phyloP scores from a whole-genome alignment of 2,329 filamentous ascomycete species.

The Metarhizium brunneum region DNA sequence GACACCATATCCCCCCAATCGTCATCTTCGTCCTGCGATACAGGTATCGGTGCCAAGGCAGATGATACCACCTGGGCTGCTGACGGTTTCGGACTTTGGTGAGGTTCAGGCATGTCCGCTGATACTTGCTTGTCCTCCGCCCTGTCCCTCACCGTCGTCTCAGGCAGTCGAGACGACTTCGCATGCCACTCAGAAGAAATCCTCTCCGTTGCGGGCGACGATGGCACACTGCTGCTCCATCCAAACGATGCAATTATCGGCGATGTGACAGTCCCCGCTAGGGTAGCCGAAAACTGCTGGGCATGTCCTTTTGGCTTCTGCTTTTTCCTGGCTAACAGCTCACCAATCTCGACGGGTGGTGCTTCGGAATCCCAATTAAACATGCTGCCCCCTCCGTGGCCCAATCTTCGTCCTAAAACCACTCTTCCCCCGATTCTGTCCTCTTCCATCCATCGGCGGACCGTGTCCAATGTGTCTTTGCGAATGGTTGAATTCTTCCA shows the following conservation, averaged over 20 bases:
- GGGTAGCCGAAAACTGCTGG: conserved; percentile 14
- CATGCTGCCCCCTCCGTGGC: conserved; percentile 35
- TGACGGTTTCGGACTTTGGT: background rate
- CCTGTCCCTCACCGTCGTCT: background rate
- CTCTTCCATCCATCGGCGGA: conserved; percentile 58
- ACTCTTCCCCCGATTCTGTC: conserved; percentile 47
- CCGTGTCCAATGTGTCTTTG: conserved; percentile 44
- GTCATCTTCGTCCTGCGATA: conserved; percentile 35
- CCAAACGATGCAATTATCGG: conserved; percentile 22
- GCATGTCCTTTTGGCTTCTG: conserved; percentile 5
- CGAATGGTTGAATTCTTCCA: conserved; percentile 49
- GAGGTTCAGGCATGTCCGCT: background rate
- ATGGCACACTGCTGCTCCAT: conserved; percentile 6
- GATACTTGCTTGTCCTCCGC: background rate
- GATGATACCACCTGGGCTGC: background rate
- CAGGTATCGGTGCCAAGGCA: background rate
- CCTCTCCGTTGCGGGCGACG: conserved; percentile 5
- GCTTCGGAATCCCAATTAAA: conserved; percentile 54
- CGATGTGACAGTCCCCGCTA: conserved; percentile 13
- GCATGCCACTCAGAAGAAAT: background rate
- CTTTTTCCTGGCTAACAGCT: conserved; percentile 20
- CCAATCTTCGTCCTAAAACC: conserved; percentile 26
- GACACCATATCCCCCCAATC: conserved; percentile 54
- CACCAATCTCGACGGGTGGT: conserved; percentile 37
- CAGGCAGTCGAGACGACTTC: background rate